Conservation (phyloP, 2,329 filamentous ascomycete genomes). For the Penicillium rolfsii region DNA sequence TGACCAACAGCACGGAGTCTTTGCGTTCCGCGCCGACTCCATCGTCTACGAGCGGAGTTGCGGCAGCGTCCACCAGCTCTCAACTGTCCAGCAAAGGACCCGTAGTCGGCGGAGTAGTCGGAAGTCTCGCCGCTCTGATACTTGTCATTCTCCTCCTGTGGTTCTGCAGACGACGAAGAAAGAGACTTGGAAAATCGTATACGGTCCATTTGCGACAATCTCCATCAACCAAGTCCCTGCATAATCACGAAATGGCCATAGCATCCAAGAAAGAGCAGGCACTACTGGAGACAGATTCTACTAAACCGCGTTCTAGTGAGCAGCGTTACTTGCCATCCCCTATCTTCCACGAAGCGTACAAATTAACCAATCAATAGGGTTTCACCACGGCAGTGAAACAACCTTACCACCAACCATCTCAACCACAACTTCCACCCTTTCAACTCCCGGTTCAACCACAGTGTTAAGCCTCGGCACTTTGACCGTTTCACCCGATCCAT, state of each 20-base stretch:
- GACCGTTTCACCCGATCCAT: neutral
- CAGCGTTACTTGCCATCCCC: neutral
- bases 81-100: constrained; percentile 10
- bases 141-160: constrained; percentile 20
- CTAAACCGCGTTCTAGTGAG: neutral
- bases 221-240: neutral
- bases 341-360: neutral
- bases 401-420: neutral
- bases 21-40: neutral
- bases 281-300: neutral
- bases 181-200: constrained; percentile 6
- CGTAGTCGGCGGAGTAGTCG: constrained; percentile 32
- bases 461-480: neutral
- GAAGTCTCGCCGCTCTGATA: constrained; percentile 18
- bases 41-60: neutral
- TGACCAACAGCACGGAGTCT: neutral
- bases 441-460: neutral
- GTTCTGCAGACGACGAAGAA: constrained; percentile 26
- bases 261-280: constrained; percentile 1
- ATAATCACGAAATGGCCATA: constrained; percentile 4
- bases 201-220: constrained; percentile 10
- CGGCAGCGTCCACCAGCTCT: neutral
- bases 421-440: neutral
- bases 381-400: neutral
- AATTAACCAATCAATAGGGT: neutral